Percentiles rank a stretch among this genome's conserved stretches.
phyloP scores from a whole-genome alignment of 2,329 filamentous ascomycete genomes.

The Leptographium procerum region DNA sequence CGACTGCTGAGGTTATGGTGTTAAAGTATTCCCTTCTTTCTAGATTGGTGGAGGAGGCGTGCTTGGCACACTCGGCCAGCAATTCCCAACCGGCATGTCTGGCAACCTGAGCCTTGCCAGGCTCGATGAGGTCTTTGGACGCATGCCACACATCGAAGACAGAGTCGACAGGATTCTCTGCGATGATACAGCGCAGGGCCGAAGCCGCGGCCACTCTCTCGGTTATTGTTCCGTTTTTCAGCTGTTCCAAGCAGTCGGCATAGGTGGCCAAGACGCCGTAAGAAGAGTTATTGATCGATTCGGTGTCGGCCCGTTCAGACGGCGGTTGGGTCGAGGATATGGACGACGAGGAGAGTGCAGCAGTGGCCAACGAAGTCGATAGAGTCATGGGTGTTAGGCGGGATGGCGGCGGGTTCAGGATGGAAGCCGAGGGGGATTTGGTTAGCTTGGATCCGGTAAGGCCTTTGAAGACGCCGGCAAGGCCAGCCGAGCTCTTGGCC shows the following conservation, averaged over 20 bases:
- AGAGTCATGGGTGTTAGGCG: slow-evolving; percentile 1
- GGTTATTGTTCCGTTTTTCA: slow-evolving; percentile 38
- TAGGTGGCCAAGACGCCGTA: slow-evolving; percentile 36
- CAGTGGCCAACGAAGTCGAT: slow-evolving; percentile 18
- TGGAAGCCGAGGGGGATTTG: slow-evolving; percentile 25
- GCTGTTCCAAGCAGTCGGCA: slow-evolving; percentile 40
- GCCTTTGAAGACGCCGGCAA: slow-evolving; percentile 54
- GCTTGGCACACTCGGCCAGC: slow-evolving; percentile 52
- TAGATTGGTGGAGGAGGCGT: slow-evolving; percentile 50
- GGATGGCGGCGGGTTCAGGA: neutral
- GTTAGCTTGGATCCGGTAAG: slow-evolving; percentile 43
- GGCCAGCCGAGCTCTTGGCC: slow-evolving; percentile 40
- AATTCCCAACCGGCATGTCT: slow-evolving; percentile 55
- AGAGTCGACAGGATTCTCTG: slow-evolving; percentile 47
- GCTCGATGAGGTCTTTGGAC: slow-evolving; percentile 52
- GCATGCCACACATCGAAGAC: slow-evolving; percentile 55
- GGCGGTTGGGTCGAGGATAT: slow-evolving; percentile 16
- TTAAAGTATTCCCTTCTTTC: slow-evolving; percentile 56
- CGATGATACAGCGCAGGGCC: slow-evolving; percentile 42
- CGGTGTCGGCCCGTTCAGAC: slow-evolving; percentile 26
- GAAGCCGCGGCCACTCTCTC: slow-evolving; percentile 48
- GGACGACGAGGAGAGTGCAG: slow-evolving; percentile 20
- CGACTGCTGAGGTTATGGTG: slow-evolving; percentile 43
- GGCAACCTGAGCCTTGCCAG: slow-evolving; percentile 38
- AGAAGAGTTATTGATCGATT: slow-evolving; percentile 31